Conservation (phyloP, 768 basidiomycete genomes). For the Pulveroboletus sp. region DNA sequence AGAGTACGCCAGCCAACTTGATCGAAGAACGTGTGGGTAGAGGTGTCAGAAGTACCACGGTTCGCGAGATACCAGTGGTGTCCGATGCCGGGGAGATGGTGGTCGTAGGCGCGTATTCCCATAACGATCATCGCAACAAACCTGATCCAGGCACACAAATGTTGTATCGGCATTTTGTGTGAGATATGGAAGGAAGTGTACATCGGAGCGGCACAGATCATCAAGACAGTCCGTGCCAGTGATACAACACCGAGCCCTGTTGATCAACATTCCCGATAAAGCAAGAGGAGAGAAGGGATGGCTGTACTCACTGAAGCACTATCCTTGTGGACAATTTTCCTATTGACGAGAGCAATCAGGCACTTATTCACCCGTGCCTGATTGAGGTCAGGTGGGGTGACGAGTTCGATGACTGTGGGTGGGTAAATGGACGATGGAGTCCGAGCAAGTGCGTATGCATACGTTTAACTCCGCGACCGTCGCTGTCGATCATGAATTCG, state of each 20-base stretch:
- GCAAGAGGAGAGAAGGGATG: not conserved
- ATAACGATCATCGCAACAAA: not conserved
- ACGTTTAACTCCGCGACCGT: slow-evolving; percentile 53
- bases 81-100: too few relatives aligned
- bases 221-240: slow-evolving; percentile 56
- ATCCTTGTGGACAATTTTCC: slow-evolving; percentile 79
- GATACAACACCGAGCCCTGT: slow-evolving; percentile 64
- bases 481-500: slow-evolving; percentile 64
- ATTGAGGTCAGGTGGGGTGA: slow-evolving; percentile 75
- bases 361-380: slow-evolving; percentile 93
- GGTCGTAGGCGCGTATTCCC: not conserved
- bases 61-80: too few relatives aligned
- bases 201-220: not conserved
- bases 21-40: not conserved
- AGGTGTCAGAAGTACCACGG: not conserved
- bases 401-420: slow-evolving; percentile 65
- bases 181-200: not conserved
- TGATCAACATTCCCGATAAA: not conserved
- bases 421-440: not conserved
- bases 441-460: slow-evolving; percentile 33
- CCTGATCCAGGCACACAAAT: not conserved
- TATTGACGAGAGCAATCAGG: slow-evolving; percentile 82
- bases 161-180: not conserved
- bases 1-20: not conserved
- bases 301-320: slow-evolving; percentile 47